Conservation (phyloP, 768 basidiomycete species). For the Panaeolus cyanescens region DNA sequence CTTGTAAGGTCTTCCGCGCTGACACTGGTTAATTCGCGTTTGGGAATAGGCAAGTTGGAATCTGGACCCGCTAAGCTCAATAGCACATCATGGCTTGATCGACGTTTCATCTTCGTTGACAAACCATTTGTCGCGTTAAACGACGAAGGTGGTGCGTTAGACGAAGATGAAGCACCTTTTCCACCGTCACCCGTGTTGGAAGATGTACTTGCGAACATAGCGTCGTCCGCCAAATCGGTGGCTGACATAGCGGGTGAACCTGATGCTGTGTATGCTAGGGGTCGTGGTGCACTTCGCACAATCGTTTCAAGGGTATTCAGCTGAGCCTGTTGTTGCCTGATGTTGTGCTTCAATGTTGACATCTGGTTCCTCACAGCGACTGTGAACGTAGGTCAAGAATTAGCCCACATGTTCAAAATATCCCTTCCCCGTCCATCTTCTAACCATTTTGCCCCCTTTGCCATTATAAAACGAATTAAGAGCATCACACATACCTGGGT, state of each 20-base stretch:
- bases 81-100: conserved; percentile 74
- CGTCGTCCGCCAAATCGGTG: conserved; percentile 35
- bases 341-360: conserved; percentile 79
- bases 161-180: conserved; percentile 17
- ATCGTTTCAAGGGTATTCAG: conserved; percentile 68
- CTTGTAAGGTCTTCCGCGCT: conserved; percentile 43
- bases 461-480: background rate
- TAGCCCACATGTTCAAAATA: background rate
- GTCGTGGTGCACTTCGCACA: conserved; percentile 67
- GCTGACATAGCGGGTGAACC: conserved; percentile 26
- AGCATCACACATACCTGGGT: conserved; percentile 55
- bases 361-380: conserved; percentile 80
- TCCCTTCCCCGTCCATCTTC: background rate
- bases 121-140: conserved; percentile 18
- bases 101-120: conserved; percentile 53
- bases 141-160: conserved; percentile 31
- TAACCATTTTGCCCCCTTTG: background rate
- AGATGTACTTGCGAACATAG: conserved; percentile 23
- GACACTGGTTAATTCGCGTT: conserved; percentile 44
- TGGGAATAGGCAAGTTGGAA: conserved; percentile 71
- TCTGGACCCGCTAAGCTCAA: conserved; percentile 75
- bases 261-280: conserved; percentile 18
- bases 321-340: conserved; percentile 84
- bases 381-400: conserved; percentile 27
- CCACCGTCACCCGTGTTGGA: conserved; percentile 10